These are phyloP conservation scores for Clarireedia sp. DNA, from an alignment of 2,329 filamentous ascomycete genomes.

Conservation along the genomic window DNA sequence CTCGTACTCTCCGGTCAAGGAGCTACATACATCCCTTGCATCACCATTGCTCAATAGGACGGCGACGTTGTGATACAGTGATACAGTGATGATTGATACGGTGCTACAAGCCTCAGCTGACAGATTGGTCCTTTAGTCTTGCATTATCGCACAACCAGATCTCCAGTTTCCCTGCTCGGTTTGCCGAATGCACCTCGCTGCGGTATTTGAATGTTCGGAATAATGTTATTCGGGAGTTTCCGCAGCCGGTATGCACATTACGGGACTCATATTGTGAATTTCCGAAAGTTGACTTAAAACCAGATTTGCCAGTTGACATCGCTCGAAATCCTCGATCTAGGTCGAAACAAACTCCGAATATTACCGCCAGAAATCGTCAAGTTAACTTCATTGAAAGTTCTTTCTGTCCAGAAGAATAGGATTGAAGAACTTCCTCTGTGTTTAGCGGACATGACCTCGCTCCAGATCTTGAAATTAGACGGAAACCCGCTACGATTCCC, in stretches of 20 bases:
- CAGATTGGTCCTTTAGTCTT: slow-evolving; percentile 42
- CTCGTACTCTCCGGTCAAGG: no score
- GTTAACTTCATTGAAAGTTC: slow-evolving; percentile 77
- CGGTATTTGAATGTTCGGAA: slow-evolving; percentile 75
- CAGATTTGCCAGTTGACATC: slow-evolving; percentile 80
- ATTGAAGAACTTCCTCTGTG: slow-evolving; percentile 78
- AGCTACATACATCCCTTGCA: slow-evolving; percentile 19
- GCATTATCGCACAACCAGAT: slow-evolving; percentile 76
- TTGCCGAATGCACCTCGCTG: slow-evolving; percentile 68
- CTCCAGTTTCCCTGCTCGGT: slow-evolving; percentile 58
- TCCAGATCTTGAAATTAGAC: slow-evolving; percentile 83
- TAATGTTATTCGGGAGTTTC: slow-evolving; percentile 63
- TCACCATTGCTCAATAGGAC: neutral
- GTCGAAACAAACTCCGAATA: slow-evolving; percentile 72
- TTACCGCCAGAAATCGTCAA: slow-evolving; percentile 74
- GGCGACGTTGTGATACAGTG: neutral
- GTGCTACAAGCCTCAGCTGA: slow-evolving; percentile 18
- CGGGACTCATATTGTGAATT: neutral
- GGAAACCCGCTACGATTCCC: slow-evolving; percentile 82
- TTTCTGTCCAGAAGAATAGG: slow-evolving; percentile 80
- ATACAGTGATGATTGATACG: neutral
- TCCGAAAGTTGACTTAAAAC: slow-evolving; percentile 12
- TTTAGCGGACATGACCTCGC: slow-evolving; percentile 79
- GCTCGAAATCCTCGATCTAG: slow-evolving; percentile 87
- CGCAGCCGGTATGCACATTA: slow-evolving; percentile 46